A percentile compares a stretch with the other conserved stretches of the same genome.
Evolutionary conservation across 1,139 yeast genomes (phyloP).

Genomic region (Saccharomyces pastorianus): DNA sequence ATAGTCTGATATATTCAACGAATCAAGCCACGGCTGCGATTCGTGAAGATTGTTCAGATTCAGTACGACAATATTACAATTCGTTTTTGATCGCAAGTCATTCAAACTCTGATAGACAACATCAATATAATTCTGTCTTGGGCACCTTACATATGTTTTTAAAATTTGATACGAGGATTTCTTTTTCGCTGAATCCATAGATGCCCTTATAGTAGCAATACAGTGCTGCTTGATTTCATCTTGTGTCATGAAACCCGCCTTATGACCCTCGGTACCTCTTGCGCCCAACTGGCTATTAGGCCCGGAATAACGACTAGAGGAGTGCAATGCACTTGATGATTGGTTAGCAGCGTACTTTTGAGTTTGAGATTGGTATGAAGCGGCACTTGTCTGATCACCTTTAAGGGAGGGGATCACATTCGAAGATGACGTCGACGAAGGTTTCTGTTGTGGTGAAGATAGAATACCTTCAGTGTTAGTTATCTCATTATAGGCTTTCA

Average conservation of each 20-base stretch:
- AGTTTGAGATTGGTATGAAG: not conserved
- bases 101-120: slow-evolving; percentile 23
- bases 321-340: not conserved
- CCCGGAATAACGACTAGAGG: not conserved
- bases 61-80: slow-evolving; percentile 30
- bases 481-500: slow-evolving; percentile 10
- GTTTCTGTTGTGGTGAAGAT: not conserved
- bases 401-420: not conserved
- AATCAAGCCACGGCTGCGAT: slow-evolving; percentile 26
- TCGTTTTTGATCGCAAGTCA: slow-evolving; percentile 24
- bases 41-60: slow-evolving; percentile 30
- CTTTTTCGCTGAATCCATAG: slow-evolving; percentile 21
- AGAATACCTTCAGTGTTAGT: not conserved
- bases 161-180: slow-evolving; percentile 29
- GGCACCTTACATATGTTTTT: slow-evolving; percentile 28
- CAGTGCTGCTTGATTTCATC: slow-evolving; percentile 29
- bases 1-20: slow-evolving; percentile 17
- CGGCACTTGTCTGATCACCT: not conserved
- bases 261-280: not conserved
- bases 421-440: not conserved
- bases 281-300: not conserved
- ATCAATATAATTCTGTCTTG: slow-evolving; percentile 26
- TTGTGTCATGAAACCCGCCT: slow-evolving; percentile 20
- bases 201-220: slow-evolving; percentile 23
- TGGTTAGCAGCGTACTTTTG: not conserved